phyloP scores from a whole-genome alignment of 2,329 filamentous ascomycete species.

The Ramularia collo-cygni region DNA sequence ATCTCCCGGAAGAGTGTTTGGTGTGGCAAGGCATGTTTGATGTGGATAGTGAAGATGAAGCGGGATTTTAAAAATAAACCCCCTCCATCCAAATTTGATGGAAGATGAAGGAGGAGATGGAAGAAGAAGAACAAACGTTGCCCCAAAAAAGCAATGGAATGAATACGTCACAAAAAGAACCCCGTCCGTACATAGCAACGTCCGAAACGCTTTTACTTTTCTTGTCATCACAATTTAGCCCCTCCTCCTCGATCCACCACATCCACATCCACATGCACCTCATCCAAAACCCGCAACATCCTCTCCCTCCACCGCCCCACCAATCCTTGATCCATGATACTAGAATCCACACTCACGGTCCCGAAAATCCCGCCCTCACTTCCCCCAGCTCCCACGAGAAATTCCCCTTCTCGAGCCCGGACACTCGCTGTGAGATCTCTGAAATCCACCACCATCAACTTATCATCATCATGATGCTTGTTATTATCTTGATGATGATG shows the following conservation, averaged over 20 bases:
- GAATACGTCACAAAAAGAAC: no score
- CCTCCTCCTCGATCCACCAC: background rate
- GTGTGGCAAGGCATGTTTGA: slow-evolving; percentile 44
- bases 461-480: slow-evolving; percentile 21
- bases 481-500: slow-evolving; percentile 22
- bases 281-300: slow-evolving; percentile 21
- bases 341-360: slow-evolving; percentile 32
- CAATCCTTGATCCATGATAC: slow-evolving; percentile 22
- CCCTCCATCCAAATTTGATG: no score
- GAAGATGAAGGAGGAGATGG: no score
- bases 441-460: slow-evolving; percentile 38
- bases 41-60: slow-evolving; percentile 28
- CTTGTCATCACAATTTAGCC: background rate
- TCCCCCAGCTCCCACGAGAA: slow-evolving; percentile 38
- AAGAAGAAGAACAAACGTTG: no score
- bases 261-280: slow-evolving; percentile 9
- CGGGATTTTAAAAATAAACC: slow-evolving; percentile 15
- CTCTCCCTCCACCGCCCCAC: slow-evolving; percentile 23
- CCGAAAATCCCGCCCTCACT: slow-evolving; percentile 33
- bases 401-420: slow-evolving; percentile 40
- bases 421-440: slow-evolving; percentile 33
- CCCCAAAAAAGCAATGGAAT: no score
- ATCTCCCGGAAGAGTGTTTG: slow-evolving; percentile 37
- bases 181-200: no score
- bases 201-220: slow-evolving; percentile 1